Evolutionary conservation across 352 stramenopile species (phyloP), one percentile per base, ranked within the genome.

Genomic region (Globisporangium paddicum): DNA sequence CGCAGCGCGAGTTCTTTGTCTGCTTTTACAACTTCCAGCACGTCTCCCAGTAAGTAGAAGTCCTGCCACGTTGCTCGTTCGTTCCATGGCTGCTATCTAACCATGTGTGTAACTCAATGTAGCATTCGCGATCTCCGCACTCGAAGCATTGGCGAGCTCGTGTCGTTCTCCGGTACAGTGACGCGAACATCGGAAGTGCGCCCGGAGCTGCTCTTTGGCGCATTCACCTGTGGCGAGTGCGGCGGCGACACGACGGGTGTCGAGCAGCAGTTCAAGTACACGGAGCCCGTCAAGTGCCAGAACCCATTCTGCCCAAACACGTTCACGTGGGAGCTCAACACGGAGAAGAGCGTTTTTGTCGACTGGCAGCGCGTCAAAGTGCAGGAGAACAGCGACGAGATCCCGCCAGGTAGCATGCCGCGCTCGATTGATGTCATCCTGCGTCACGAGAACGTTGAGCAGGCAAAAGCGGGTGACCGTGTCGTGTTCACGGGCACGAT

Each of bases 281-380:
- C 94, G 7, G 82, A 98, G 63, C 98, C 98, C 0, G 83, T 92
- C 32, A 89, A 98, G 61, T 99, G 98, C 79, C 80, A 93, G 45
- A 99, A 99, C 67, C 90, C 93, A 16, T 89, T 95, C 23, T 99
- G 97, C 74, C 76, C 88, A 46, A 98, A 98, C 64, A 97, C 90
- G 44, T 77, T 73, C 26, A 71, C 69, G 16, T 94, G 82, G 76
- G 84, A 93, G 61, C 76, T 98, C 8, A 82, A 97, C 67, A 82
- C 85, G 0, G 86, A 97, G 48, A 93, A 90, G 55, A 98, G 83
- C 21, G 83, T 97, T 34, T 99, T 99, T 66, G 93, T 98, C 13
- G 98, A 99, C 71, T 99, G 97, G 97, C 98, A 99, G 76, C 90
- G 96, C 30, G 75, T 99, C 35, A 93, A 98, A 42, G 93, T 99